Base-by-base conservation (phyloP, 257 asterid species). In the Nicotiana knightiana region DNA sequence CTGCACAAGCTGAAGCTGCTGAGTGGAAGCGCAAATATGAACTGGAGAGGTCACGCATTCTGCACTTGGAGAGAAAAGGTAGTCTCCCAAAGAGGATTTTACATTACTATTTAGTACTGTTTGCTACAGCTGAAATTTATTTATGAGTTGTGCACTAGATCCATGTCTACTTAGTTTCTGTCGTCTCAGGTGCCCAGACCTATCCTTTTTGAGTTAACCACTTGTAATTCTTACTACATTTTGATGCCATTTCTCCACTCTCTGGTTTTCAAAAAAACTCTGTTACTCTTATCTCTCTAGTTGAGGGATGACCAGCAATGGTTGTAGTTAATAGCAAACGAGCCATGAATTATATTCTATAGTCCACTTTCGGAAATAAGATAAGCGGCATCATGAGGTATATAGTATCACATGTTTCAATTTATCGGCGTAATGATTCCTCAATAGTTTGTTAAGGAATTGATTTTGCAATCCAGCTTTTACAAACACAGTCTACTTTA, bases 11-110 rank as follows among this genome's bases (percentile, higher is more conserved):
- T 68, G 98, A 94, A 90, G 97, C 97, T 66, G 93, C 97, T 63
- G 97, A 93, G 85, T 94, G 98, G 98, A 94, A 92, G 89, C 97
- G 97, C 24, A 94, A 87, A 84, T 94, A 92, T 87, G 98, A 94
- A 88, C 82, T 93, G 85, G 95, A 94, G 87, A 91, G 86, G 89
- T 87, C 81, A 33, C 96, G 90, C 7, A 93, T 89, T 86, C 73
- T 81, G 88, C 93, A 86, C 82, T 89, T 92, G 81, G 96, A 93
- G 89, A 82, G 86, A 77, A 87, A 82, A 87, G 97, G 97, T 93
- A 79, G 62, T 51, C 68, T 75, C 77, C n/a, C 67, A 55, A 35
- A 33, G 46, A 65, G 68, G 68, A 61, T 43, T 79, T n/a, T 61
- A 66, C 5, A 5, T 66, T 35, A 21, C 54, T 57, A 37, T 26